Evolutionary conservation across 331 rosid species (phyloP), one percentile per base, ranked within the genome.

Genomic region (Stylosanthes scabra): DNA sequence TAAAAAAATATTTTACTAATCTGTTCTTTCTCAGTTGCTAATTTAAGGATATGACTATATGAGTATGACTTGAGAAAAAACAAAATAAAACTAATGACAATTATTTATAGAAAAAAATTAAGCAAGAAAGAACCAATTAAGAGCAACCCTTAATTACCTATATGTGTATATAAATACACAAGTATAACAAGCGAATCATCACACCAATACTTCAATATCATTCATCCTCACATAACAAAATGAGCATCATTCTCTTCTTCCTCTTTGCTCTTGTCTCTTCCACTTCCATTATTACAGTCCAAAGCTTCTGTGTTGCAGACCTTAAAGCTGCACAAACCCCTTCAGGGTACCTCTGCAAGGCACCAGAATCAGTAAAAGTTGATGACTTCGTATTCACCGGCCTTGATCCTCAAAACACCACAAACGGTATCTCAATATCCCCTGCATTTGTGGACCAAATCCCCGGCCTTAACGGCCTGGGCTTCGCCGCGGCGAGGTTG

Each of bases 291-390:
- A 89, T 91, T 10, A 16, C 83, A 2, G 85, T 82, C 34, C 70
- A 74, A 9, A 90, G 89, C 62, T 88, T 92, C 63, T 92, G 97
- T 13, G 90, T 92, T 13, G 96, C 86, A 6, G 88, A 92, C 64
- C 72, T 88, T 3, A 78, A 27, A 11, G 90, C 78, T 10, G 68
- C 96, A 16, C 74, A 79, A 1, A 70, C 73, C 58, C 97, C 93
- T 3, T 71, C 92, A 29, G 97, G 93, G 45, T 92, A 73, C 44
- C 39, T 65, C 5, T 92, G 96, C 88, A 88, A 75, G 71, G 50
- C 41, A 28, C 50, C 70, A 0, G 55, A 69, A 0, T 52, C 59
- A 2, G 83, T 91, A 42, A 89, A 90, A 2, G 90, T 44, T 0
- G 75, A 74, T 7, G 97, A 89, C 81, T 92, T 89, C 20, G 89